These are phyloP conservation scores for Cucurbita argyrosperma DNA, from an alignment of 306 rosid species.

Conservation along the genomic window DNA sequence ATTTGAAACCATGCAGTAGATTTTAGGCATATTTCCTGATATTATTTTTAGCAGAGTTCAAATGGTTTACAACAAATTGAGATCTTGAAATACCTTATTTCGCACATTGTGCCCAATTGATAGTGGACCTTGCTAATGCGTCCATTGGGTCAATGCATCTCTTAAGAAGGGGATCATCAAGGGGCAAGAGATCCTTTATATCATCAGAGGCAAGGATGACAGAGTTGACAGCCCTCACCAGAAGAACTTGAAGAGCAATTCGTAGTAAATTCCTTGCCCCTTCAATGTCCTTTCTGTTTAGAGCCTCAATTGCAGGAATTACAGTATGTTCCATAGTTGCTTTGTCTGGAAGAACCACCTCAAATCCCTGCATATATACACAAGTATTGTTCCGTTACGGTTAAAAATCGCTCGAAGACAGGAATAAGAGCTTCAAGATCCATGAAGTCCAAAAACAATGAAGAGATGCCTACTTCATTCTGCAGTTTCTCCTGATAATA, in stretches of 20 bases:
- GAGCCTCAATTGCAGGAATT: slow-evolving; percentile 59
- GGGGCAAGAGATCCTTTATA: slow-evolving; percentile 42
- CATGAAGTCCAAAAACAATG: neutral
- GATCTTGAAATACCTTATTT: slow-evolving; percentile 4
- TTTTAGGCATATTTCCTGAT: neutral
- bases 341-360: slow-evolving; percentile 56
- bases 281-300: slow-evolving; percentile 58
- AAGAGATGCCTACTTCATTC: slow-evolving; percentile 42
- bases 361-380: slow-evolving; percentile 43
- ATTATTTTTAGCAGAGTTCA: neutral
- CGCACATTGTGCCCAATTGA: slow-evolving; percentile 28
- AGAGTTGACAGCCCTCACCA: slow-evolving; percentile 52
- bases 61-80: neutral
- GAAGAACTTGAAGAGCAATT: slow-evolving; percentile 66
- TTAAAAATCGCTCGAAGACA: neutral
- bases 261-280: slow-evolving; percentile 60
- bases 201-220: slow-evolving; percentile 60
- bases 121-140: slow-evolving; percentile 26
- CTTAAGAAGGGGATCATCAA: slow-evolving; percentile 32
- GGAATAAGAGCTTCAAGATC: neutral
- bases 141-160: slow-evolving; percentile 33
- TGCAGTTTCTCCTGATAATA: slow-evolving; percentile 67
- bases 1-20: neutral
- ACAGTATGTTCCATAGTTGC: slow-evolving; percentile 65
- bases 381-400: neutral